phyloP scores from a whole-genome alignment of 495 filamentous ascomycete species.

The Penicillium paradoxum region DNA sequence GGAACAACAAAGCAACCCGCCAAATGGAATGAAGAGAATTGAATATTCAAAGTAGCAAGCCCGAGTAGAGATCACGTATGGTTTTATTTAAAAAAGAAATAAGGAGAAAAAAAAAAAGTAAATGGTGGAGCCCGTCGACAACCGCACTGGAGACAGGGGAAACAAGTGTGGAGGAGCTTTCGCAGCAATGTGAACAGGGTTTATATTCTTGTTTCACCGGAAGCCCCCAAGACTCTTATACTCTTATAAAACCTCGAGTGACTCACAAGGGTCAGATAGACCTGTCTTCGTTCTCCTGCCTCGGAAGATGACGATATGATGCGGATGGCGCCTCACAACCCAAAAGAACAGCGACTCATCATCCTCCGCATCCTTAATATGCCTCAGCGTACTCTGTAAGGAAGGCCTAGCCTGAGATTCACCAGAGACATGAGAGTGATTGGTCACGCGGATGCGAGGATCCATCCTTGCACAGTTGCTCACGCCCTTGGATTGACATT shows the following conservation, averaged over 20 bases:
- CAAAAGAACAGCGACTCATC: not conserved
- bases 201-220: not conserved
- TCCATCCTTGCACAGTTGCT: constrained; percentile 2
- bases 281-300: not conserved
- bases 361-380: not conserved
- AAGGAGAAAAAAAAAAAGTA: constrained; percentile 11
- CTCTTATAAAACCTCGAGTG: not conserved
- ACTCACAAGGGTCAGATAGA: constrained; percentile 1
- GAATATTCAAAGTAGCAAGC: not conserved
- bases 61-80: not conserved
- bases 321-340: not conserved
- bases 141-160: constrained; percentile 13
- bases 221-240: constrained; percentile 1
- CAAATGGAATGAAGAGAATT: not conserved
- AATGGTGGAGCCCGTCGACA: constrained; percentile 28
- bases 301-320: constrained; percentile 1
- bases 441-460: constrained; percentile 4
- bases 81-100: not conserved
- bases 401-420: constrained; percentile 4
- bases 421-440: constrained; percentile 8
- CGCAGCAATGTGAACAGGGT: not conserved
- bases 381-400: not conserved
- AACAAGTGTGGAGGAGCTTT: constrained; percentile 9
- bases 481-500: constrained; percentile 32
- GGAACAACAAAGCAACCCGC: not conserved